Evolutionary conservation across 345 rosid species (phyloP).

Genomic region (Moricandia arvensis): DNA sequence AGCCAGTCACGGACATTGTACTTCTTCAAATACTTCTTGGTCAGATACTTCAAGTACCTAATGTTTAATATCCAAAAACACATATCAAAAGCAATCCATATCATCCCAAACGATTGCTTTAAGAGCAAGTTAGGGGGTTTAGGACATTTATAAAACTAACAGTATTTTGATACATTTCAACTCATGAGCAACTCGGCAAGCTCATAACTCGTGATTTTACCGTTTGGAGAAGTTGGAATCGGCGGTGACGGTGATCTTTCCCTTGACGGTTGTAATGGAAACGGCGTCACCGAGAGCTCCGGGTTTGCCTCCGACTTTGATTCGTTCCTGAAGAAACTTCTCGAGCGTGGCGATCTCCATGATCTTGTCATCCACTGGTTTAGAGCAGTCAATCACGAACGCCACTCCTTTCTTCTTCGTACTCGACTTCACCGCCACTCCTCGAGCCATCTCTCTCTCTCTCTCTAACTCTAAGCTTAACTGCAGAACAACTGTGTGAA

Average conservation of each 20-base stretch:
- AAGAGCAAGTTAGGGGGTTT: not conserved
- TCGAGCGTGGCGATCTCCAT: conserved; percentile 80
- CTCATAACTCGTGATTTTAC: conserved; percentile 30
- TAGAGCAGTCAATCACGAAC: conserved; percentile 61
- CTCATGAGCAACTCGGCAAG: not conserved
- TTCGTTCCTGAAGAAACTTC: conserved; percentile 79
- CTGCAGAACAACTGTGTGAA: not conserved
- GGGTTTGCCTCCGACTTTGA: conserved; percentile 84
- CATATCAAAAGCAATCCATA: not conserved
- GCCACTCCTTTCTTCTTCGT: conserved; percentile 66
- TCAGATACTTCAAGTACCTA: conserved; percentile 66
- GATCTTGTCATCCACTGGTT: conserved; percentile 76
- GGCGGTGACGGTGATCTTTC: conserved; percentile 58
- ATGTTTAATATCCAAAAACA: not conserved
- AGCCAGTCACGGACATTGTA: conserved; percentile 70
- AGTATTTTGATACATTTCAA: not conserved
- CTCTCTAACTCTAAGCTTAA: not conserved
- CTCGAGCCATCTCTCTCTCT: conserved; percentile 36
- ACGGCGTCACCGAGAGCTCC: conserved; percentile 72
- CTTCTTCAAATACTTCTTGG: conserved; percentile 77
- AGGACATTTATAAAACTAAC: not conserved
- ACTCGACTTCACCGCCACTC: conserved; percentile 25
- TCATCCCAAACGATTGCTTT: too few relatives aligned
- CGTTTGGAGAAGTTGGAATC: conserved; percentile 67
- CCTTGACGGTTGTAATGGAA: conserved; percentile 50